Conservation (phyloP, 2,329 filamentous ascomycete genomes). For the Nannizzia gypsea region DNA sequence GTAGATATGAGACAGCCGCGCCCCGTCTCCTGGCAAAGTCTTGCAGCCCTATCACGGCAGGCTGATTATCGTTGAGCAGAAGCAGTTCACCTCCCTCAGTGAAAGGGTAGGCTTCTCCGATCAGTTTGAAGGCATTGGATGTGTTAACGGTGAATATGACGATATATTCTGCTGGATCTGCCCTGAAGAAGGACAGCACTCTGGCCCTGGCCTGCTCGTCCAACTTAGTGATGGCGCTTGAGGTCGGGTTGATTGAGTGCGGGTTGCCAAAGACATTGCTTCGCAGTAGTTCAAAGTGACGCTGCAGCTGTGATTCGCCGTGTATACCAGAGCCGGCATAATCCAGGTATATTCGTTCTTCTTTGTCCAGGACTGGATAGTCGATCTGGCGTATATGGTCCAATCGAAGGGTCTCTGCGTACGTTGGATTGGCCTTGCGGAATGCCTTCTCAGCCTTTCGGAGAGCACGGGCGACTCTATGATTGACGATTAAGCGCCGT, state of each 20-base stretch:
- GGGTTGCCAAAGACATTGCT: conserved; percentile 54
- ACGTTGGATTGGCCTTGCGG: conserved; percentile 9
- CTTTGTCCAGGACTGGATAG: conserved; percentile 6
- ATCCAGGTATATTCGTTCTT: conserved; percentile 11
- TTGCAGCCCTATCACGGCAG: conserved; percentile 50
- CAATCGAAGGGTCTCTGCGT: conserved; percentile 6
- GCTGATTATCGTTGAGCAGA: conserved; percentile 48
- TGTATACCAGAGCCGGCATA: conserved; percentile 11
- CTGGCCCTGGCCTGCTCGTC: conserved; percentile 45
- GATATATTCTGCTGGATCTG: conserved; percentile 48
- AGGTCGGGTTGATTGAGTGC: conserved; percentile 44
- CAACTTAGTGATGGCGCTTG: conserved; percentile 40
- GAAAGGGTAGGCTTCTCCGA: conserved; percentile 27
- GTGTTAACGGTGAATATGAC: conserved; percentile 52
- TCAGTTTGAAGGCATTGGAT: conserved; percentile 50
- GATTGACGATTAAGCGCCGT: neutral
- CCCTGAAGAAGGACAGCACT: conserved; percentile 47
- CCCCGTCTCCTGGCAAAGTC: conserved; percentile 17
- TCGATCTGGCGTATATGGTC: conserved; percentile 10
- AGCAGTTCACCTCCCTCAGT: conserved; percentile 37
- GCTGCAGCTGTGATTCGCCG: conserved; percentile 11
- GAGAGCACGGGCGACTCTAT: neutral
- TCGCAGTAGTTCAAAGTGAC: conserved; percentile 15
- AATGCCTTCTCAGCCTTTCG: conserved; percentile 7
- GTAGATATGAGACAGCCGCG: conserved; percentile 8